A percentile compares a stretch with the other conserved stretches of the same genome.
These are phyloP conservation scores for Xylariaceae sp. DNA, from an alignment of 2,329 filamentous ascomycete species.

Conservation along the genomic window DNA sequence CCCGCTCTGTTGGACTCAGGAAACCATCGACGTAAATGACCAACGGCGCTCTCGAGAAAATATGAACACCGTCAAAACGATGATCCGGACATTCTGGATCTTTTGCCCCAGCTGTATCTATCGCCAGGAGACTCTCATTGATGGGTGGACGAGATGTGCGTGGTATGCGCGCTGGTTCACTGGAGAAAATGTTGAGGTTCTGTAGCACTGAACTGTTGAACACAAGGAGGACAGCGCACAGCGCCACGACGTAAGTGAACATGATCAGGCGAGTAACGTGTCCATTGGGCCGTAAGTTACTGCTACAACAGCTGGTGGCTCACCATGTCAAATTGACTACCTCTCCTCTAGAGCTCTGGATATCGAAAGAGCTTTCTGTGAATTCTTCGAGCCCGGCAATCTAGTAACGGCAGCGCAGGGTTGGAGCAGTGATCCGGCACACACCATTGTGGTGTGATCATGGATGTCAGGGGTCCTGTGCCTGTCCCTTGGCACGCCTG, in stretches of 20 bases:
- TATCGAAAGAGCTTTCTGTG: too few species aligned
- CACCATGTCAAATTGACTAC: too few species aligned
- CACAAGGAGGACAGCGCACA: not conserved
- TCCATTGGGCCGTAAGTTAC: too few species aligned
- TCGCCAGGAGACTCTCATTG: not conserved
- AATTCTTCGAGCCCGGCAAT: too few species aligned
- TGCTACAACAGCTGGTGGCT: too few species aligned
- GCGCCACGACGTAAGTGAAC: not conserved
- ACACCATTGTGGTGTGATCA: too few species aligned
- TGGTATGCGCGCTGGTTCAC: not conserved
- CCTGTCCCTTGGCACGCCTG: too few species aligned
- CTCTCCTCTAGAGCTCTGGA: too few species aligned
- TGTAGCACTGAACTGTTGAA: not conserved
- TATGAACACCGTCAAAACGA: conserved; percentile 33
- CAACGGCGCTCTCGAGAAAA: conserved; percentile 49
- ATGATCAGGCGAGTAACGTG: too few species aligned
- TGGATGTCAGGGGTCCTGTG: too few species aligned
- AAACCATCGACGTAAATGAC: conserved; percentile 56
- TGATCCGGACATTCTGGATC: not conserved
- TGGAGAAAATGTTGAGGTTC: not conserved
- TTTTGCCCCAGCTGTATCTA: not conserved
- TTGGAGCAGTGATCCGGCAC: too few species aligned
- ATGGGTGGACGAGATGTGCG: not conserved
- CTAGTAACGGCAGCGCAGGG: too few species aligned
- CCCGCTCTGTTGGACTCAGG: conserved; percentile 42